Evolutionary conservation across 2,329 filamentous ascomycete species (phyloP).

Genomic region (Ilyonectria mors-panacis): DNA sequence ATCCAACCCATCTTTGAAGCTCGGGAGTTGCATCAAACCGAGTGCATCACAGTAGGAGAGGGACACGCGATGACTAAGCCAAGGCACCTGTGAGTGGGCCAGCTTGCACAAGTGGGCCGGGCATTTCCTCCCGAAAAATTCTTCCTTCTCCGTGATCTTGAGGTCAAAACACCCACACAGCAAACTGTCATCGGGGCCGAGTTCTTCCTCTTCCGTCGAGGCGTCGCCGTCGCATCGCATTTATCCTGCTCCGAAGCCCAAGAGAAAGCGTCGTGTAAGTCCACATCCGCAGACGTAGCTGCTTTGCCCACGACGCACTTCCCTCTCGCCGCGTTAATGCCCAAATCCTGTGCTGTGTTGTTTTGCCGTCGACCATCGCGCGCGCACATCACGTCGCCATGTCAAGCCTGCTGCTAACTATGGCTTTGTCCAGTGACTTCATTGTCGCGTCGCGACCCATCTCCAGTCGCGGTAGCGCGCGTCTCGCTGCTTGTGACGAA

Average conservation of each 20-base stretch:
- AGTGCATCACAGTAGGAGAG: background rate
- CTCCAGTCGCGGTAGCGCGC: constrained; percentile 37
- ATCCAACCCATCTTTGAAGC: background rate
- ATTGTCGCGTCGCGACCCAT: constrained; percentile 44
- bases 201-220: constrained; percentile 65
- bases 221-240: constrained; percentile 57
- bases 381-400: constrained; percentile 35
- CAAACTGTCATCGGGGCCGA: constrained; percentile 52
- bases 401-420: constrained; percentile 45
- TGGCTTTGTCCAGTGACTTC: constrained; percentile 46
- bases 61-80: constrained; percentile 34
- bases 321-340: constrained; percentile 29
- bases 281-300: constrained; percentile 41
- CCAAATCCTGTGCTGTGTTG: constrained; percentile 32
- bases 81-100: background rate
- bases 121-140: constrained; percentile 53
- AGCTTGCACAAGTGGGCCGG: constrained; percentile 29
- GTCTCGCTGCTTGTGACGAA: constrained; percentile 31
- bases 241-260: constrained; percentile 60
- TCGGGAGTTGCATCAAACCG: background rate
- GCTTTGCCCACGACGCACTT: constrained; percentile 29
- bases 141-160: constrained; percentile 54
- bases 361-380: constrained; percentile 32
- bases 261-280: constrained; percentile 55
- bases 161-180: constrained; percentile 54